Conservation (phyloP, 73 alveolate species). For the Paramecium bursaria region DNA sequence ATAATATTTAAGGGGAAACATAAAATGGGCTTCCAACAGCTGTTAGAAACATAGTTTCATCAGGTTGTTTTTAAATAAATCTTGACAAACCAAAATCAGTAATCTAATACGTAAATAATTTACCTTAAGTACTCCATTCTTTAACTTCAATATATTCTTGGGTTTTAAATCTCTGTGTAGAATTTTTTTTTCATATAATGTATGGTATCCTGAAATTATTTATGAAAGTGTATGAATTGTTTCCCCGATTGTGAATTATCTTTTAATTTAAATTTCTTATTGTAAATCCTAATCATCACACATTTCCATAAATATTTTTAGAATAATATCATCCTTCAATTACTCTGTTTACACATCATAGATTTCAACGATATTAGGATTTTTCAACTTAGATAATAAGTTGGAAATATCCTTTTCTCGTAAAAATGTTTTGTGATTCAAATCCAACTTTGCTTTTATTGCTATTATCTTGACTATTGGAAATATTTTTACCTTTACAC, state of each 20-base stretch:
- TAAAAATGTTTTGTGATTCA: too few relatives aligned
- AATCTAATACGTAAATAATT: too few relatives aligned
- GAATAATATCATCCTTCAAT: neutral
- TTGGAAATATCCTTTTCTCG: too few relatives aligned
- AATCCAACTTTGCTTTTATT: too few relatives aligned
- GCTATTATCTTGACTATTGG: too few relatives aligned
- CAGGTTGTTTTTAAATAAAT: too few relatives aligned
- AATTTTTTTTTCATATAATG: neutral
- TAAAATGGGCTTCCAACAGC: slow-evolving; percentile 77
- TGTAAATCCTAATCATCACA: neutral
- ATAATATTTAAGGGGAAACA: slow-evolving; percentile 82
- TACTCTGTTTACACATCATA: too few relatives aligned
- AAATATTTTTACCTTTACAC: too few relatives aligned
- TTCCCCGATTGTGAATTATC: neutral
- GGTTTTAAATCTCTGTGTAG: slow-evolving; percentile 14
- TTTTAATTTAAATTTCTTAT: neutral
- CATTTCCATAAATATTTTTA: slow-evolving; percentile 13
- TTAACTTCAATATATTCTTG: neutral
- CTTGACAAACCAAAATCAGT: too few relatives aligned
- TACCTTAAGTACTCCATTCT: too few relatives aligned
- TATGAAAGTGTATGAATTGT: neutral
- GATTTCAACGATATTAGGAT: too few relatives aligned
- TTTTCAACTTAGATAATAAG: too few relatives aligned
- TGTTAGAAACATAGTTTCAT: slow-evolving; percentile 1
- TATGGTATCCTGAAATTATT: slow-evolving; percentile 1